Percentiles rank a stretch among this genome's conserved stretches.
Conservation (phyloP, 1,139 yeast genomes). For the Blastobotrys aristatus region DNA sequence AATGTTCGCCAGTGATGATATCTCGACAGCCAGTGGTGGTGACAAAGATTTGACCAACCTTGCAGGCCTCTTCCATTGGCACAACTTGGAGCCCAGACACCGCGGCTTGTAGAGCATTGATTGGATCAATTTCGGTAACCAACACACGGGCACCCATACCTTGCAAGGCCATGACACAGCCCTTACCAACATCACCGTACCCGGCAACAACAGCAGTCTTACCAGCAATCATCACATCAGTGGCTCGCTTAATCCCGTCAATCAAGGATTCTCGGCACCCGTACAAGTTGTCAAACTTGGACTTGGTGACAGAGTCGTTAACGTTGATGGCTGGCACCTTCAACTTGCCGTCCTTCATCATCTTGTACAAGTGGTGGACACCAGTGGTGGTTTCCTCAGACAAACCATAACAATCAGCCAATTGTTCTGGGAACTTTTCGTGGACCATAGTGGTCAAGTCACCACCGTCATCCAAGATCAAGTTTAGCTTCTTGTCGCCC, state of each 20-base stretch:
- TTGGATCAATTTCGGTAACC: slow-evolving; percentile 97
- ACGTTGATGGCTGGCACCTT: slow-evolving; percentile 99
- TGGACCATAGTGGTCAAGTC: slow-evolving; percentile 96
- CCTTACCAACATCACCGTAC: slow-evolving; percentile 99
- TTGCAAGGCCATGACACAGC: slow-evolving; percentile 98
- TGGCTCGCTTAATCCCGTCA: slow-evolving; percentile 99
- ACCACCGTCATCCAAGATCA: slow-evolving; percentile 99
- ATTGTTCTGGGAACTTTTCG: slow-evolving; percentile 97
- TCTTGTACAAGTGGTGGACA: slow-evolving; percentile 98
- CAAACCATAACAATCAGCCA: slow-evolving; percentile 90
- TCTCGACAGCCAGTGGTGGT: slow-evolving; percentile 99
- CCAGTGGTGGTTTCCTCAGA: slow-evolving; percentile 99
- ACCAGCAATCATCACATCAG: slow-evolving; percentile 99
- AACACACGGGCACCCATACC: slow-evolving; percentile 99
- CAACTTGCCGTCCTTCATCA: slow-evolving; percentile 82
- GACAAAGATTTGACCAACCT: slow-evolving; percentile 94
- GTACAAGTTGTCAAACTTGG: slow-evolving; percentile 98
- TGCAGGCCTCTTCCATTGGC: slow-evolving; percentile 92
- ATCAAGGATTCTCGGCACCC: slow-evolving; percentile 99
- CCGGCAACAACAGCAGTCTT: slow-evolving; percentile 99
- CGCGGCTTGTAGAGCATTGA: slow-evolving; percentile 99
- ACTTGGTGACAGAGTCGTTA: slow-evolving; percentile 98
- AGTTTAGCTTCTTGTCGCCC: slow-evolving; percentile 92
- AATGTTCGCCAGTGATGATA: slow-evolving; percentile 87
- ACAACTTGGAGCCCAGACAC: slow-evolving; percentile 98